Evolutionary conservation across 2,329 filamentous ascomycete species (phyloP), one percentile per base, ranked within the genome.

Genomic region (Alternaria burnsii): DNA sequence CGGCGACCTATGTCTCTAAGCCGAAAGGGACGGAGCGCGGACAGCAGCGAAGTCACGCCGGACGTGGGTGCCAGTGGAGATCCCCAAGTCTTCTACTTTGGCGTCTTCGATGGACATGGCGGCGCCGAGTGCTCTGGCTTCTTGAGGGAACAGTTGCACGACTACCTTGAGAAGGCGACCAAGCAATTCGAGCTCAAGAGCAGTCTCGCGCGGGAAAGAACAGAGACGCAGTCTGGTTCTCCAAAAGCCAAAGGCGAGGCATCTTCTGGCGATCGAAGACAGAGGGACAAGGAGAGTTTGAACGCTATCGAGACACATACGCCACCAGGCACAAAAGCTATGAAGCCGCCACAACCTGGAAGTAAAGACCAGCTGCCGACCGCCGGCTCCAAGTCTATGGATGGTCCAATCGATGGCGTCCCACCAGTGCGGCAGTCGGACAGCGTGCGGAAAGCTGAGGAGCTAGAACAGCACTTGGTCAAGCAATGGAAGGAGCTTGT

Each of bases 71-170:
- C 91, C 2, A 91, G 88, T 64, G 94, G 94, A 3, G 94, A 98
- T 74, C 94, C 94, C 1, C 94, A 98, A 76, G 90, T 98, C 34
- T 99, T 99, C 79, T 99, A 98, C 79, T 99, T 97, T 84, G 94
- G 88, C 1, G 89, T 98, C 1, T 99, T 98, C 73, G 95, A 99
- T 78, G 95, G 95, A 3, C 95, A 99, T 80, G 95, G 95, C 10
- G 95, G 95, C 20, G 86, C 83, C 20, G 91, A 97, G 76, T 98
- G 95, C 78, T 93, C 93, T 61, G 89, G 90, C 18, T 98, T 97
- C 70, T 79, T 98, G 67, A 86, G 89, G 59, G 92, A 97, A 61
- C 88, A 91, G 73, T 81, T 99, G 61, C 95, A 97, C 76, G 87
- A 87, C 10, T 98, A 97, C 76, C 89, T 99, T 36, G 94, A 99